Conservation (phyloP, 225 moss, liverwort and hornwort species). For the Marchantia polymorpha region DNA sequence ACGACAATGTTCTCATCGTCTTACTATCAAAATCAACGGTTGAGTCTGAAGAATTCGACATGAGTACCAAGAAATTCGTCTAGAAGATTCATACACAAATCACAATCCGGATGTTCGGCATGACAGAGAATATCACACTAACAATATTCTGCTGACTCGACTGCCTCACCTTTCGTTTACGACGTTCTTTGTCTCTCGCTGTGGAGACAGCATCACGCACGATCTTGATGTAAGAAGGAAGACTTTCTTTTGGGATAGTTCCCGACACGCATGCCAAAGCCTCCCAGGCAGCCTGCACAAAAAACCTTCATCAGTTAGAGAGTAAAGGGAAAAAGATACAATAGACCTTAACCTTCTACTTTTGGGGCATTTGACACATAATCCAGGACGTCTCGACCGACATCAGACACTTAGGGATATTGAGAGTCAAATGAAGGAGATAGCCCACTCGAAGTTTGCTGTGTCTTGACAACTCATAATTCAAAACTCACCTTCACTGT, state of each 20-base stretch:
- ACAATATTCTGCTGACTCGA: too few relatives aligned
- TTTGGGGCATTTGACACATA: background rate
- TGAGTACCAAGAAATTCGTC: too few relatives aligned
- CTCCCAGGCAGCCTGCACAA: constrained; percentile 82
- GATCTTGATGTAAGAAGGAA: constrained; percentile 76
- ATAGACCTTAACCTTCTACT: background rate
- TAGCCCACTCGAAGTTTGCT: background rate
- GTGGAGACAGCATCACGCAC: constrained; percentile 96
- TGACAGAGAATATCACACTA: too few relatives aligned
- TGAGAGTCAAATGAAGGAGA: too few relatives aligned
- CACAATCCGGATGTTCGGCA: too few relatives aligned
- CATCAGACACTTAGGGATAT: too few relatives aligned
- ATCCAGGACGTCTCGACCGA: too few relatives aligned
- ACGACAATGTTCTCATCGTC: too few relatives aligned
- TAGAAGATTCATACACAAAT: too few relatives aligned
- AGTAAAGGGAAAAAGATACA: background rate
- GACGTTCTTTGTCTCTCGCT: constrained; percentile 93
- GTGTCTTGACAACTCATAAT: background rate
- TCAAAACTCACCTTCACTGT: constrained; percentile 62
- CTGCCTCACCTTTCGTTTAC: constrained; percentile 75
- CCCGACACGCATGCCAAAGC: constrained; percentile 79
- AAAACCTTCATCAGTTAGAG: background rate
- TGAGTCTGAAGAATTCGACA: too few relatives aligned
- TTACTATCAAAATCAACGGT: too few relatives aligned
- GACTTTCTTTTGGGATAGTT: constrained; percentile 67